phyloP scores from a whole-genome alignment of 805 yeast genomes.

The Hyphopichia homilentoma region DNA sequence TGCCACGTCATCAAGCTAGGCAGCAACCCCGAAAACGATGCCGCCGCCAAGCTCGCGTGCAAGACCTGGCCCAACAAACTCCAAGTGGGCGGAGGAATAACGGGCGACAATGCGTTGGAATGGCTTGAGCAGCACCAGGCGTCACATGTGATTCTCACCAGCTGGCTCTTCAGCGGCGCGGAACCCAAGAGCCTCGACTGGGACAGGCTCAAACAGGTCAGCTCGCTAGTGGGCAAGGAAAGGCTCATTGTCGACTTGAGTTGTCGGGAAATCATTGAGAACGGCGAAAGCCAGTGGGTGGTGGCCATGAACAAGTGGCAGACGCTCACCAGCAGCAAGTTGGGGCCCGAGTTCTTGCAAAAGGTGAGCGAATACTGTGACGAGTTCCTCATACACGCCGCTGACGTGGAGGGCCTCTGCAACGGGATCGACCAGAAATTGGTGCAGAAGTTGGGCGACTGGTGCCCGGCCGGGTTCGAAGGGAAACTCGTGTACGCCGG shows the following conservation, averaged over 20 bases:
- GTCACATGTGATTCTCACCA: slow-evolving; percentile 84
- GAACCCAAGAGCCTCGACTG: slow-evolving; percentile 41
- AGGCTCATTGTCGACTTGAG: slow-evolving; percentile 85
- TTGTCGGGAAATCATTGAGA: slow-evolving; percentile 49
- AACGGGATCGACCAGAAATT: slow-evolving; percentile 83
- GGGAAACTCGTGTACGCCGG: slow-evolving; percentile 93
- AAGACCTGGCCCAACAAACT: slow-evolving; percentile 65
- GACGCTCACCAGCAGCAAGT: slow-evolving; percentile 64
- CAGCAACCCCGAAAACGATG: slow-evolving; percentile 66
- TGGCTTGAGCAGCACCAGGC: slow-evolving; percentile 79
- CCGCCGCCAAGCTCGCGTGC: slow-evolving; percentile 77
- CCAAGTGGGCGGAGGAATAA: slow-evolving; percentile 95
- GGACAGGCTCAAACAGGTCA: slow-evolving; percentile 51
- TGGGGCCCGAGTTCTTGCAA: slow-evolving; percentile 51
- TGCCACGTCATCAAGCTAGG: slow-evolving; percentile 96
- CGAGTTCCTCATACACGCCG: slow-evolving; percentile 94
- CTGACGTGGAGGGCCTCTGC: slow-evolving; percentile 97
- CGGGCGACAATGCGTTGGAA: slow-evolving; percentile 58
- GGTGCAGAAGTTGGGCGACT: slow-evolving; percentile 67
- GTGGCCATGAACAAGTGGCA: slow-evolving; percentile 99
- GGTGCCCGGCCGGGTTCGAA: slow-evolving; percentile 56
- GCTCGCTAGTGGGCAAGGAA: slow-evolving; percentile 54
- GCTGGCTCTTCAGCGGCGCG: slow-evolving; percentile 78
- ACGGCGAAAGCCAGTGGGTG: slow-evolving; percentile 54
- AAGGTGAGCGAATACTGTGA: slow-evolving; percentile 62